Evolutionary conservation across 257 asterid species (phyloP).

Genomic region (Prunella vulgaris): DNA sequence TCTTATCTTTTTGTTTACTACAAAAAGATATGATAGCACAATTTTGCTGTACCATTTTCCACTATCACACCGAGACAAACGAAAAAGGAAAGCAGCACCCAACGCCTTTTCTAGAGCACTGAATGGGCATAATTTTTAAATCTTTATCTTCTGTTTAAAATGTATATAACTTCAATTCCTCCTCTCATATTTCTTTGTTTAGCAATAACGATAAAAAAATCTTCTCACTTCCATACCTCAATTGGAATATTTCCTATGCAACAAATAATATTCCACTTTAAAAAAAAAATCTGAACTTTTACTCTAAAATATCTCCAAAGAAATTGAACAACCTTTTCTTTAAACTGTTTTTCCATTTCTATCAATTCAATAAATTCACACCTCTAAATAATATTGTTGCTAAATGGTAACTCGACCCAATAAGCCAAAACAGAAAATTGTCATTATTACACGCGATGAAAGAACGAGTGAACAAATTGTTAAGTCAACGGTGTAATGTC

Average conservation of each 20-base stretch:
- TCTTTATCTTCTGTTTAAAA: background rate
- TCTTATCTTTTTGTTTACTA: slow-evolving; percentile 26
- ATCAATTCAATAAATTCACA: background rate
- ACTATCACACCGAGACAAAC: slow-evolving; percentile 31
- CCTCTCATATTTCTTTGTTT: background rate
- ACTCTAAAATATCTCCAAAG: background rate
- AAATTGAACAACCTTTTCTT: background rate
- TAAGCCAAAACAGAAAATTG: slow-evolving; percentile 8
- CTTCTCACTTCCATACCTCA: slow-evolving; percentile 5
- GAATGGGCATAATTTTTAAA: slow-evolving; percentile 19
- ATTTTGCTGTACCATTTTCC: slow-evolving; percentile 37
- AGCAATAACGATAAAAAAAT: background rate
- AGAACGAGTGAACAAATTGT: background rate
- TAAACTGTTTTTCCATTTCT: background rate
- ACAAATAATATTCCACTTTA: background rate
- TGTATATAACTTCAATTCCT: background rate
- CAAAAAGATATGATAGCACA: slow-evolving; percentile 30
- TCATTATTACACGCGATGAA: background rate
- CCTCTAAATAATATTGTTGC: background rate
- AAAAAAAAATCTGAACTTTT: background rate
- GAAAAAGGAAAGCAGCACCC: slow-evolving; percentile 22
- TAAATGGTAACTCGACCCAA: slow-evolving; percentile 13
- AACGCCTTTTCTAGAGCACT: slow-evolving; percentile 28
- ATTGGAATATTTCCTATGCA: background rate
- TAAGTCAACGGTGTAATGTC: background rate